These are phyloP conservation scores for Aspergillus avenaceus DNA, from an alignment of 495 filamentous ascomycete genomes.

Conservation along the genomic window DNA sequence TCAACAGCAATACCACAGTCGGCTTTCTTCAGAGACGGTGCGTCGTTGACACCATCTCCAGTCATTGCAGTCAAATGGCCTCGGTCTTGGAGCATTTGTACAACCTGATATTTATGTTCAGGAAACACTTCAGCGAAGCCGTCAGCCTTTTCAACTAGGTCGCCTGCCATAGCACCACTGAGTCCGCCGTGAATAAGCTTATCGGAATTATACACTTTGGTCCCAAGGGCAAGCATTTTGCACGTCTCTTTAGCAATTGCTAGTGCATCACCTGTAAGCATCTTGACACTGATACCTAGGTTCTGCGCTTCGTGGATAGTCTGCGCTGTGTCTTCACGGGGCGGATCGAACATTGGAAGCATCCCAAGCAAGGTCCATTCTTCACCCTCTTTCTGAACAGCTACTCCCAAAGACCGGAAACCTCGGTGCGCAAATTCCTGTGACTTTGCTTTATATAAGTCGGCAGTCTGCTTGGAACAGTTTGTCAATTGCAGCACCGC, in stretches of 20 bases:
- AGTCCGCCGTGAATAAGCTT: constrained; percentile 68
- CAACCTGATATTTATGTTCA: constrained; percentile 97
- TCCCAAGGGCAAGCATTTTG: constrained; percentile 72
- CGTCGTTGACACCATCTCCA: constrained; percentile 97
- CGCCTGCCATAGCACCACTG: constrained; percentile 63
- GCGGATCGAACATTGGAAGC: constrained; percentile 73
- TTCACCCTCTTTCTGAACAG: constrained; percentile 57
- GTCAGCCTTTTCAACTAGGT: constrained; percentile 68
- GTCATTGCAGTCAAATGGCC: constrained; percentile 97
- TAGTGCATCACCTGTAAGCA: constrained; percentile 72
- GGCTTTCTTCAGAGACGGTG: constrained; percentile 92
- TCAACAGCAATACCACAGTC: constrained; percentile 74
- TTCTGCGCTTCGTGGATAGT: constrained; percentile 69
- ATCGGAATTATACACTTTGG: constrained; percentile 71
- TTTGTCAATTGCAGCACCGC: constrained; percentile 61
- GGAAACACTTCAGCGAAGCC: constrained; percentile 88
- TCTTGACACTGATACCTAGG: constrained; percentile 69
- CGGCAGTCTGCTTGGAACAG: constrained; percentile 55
- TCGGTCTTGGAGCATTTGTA: constrained; percentile 94
- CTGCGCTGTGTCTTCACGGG: constrained; percentile 70
- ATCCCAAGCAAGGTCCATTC: constrained; percentile 65
- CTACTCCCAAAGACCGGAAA: constrained; percentile 72
- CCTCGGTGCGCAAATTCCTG: constrained; percentile 69
- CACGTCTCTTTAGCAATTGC: constrained; percentile 75
- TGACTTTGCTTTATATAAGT: constrained; percentile 61